Evolutionary conservation across 2,329 filamentous ascomycete genomes (phyloP), one percentile per base, ranked within the genome.

Genomic region (Juglanconis oblonga): DNA sequence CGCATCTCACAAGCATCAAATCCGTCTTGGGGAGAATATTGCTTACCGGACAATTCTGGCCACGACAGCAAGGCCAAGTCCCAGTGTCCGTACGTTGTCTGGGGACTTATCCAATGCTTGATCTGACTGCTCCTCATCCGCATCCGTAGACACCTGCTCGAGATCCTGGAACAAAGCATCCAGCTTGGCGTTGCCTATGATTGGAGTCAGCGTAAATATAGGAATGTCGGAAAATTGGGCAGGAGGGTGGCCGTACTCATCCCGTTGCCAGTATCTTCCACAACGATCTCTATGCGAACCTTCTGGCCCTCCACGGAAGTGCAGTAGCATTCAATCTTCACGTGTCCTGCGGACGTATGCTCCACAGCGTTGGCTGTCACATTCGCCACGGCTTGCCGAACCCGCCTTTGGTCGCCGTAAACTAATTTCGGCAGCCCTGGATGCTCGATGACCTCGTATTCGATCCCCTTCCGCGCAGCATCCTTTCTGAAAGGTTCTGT

Each of bases 21-120:
- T 10, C 11, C 10, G 38, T 1, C 4, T 42, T 42, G 10, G 10
- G 40, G 40, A 42, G 9, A 1, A 42, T 31, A 48, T 48, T 29
- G 24, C 53, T 55, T 52, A 57, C 55, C 87, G 85, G 36, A 97
- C 81, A 40, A 92, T 91, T 42, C 92, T 85, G 14, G 91, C 90
- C n/a, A 96, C 92, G 11, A 96, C 81, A 0, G 92, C 92, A n/a
- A 97, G 80, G 0, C 92, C 93, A 9, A 97, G 81, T 0, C 93
- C 93, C 1, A 96, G 74, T 0, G 86, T 87, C 52, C 76, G 74
- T 24, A 76, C 65, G 45, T 62, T 63, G 13, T 71, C 58, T 55
- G 72, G 68, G 3, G 72, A 68, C 17, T 70, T 59, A 45, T 73
- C n/a, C 51, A 69, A 67, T 0, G 71, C 66, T 14, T 67, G 38